phyloP scores from a whole-genome alignment of 208 protist species.

The Wallacemonas sp. region DNA sequence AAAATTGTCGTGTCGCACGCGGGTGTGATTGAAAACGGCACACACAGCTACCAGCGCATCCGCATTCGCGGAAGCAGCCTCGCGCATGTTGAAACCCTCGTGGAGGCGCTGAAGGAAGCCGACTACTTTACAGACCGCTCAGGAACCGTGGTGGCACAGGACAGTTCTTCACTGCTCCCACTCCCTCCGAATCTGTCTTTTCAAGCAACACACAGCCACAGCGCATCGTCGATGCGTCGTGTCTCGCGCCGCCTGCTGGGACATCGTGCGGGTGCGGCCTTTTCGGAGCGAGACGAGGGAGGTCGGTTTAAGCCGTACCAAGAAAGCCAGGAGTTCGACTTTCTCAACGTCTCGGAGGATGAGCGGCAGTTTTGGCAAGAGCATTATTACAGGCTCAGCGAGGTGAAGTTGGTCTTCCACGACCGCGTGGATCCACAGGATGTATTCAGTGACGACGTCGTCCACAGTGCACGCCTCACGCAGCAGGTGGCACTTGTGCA shows the following conservation, averaged over 20 bases:
- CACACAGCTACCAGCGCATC: slow-evolving; percentile 82
- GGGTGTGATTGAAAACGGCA: slow-evolving; percentile 78
- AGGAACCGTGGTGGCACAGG: not conserved
- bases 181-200: slow-evolving; percentile 46
- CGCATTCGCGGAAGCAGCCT: slow-evolving; percentile 85
- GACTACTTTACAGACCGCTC: slow-evolving; percentile 68
- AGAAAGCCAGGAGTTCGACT: slow-evolving; percentile 19
- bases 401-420: slow-evolving; percentile 68
- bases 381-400: slow-evolving; percentile 73
- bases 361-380: slow-evolving; percentile 82
- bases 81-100: slow-evolving; percentile 74
- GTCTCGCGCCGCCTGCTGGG: slow-evolving; percentile 21
- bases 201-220: slow-evolving; percentile 21
- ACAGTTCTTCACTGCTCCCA: not conserved
- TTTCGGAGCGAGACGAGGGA: slow-evolving; percentile 8
- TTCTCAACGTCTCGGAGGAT: slow-evolving; percentile 42
- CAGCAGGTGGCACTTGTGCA: slow-evolving; percentile 12
- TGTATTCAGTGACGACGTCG: slow-evolving; percentile 14
- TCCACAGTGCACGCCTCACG: not conserved
- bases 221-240: slow-evolving; percentile 14
- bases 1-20: slow-evolving; percentile 81
- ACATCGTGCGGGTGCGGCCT: slow-evolving; percentile 24
- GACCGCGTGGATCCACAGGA: slow-evolving; percentile 71
- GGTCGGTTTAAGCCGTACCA: slow-evolving; percentile 16
- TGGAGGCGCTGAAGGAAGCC: slow-evolving; percentile 48